Base-by-base conservation (phyloP, 2,329 filamentous ascomycete species). In the Berkeleyomyces basicola region DNA sequence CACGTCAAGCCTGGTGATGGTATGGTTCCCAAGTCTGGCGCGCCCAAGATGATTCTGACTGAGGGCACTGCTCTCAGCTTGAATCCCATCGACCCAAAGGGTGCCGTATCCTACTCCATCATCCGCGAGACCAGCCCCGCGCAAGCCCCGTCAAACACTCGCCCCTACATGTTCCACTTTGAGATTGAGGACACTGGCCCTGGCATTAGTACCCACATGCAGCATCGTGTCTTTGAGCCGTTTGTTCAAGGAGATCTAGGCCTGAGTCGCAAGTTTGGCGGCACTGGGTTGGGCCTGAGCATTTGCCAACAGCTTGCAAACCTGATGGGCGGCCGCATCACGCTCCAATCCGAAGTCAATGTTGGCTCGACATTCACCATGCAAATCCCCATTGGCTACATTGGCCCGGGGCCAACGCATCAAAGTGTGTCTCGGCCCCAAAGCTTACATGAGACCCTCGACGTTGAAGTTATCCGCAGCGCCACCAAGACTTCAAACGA, bases 231-330 rank as follows among this genome's bases (percentile, higher is more conserved):
- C 7, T 96, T 96, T 70, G 91, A 96, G 71, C 91, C 91, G 0
- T 96, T 96, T 70, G 88, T 96, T 0, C 91, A 96, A 72, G 91
- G 88, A n/a, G 90, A 96, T 70, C 75, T 93, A 1, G 88, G 90
- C 0, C 75, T 96, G 14, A 95, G 87, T 75, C 95, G 90, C 72
- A 93, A 93, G 69, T 95, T 86, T 70, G 90, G 90, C 16, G 91
- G 91, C 14, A 96, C 91, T 0, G 91, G 91, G 3, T 76, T 96
- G 1, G 91, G 91, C 1, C 73, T 96, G 62, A 92, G 87, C 69
- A 96, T 96, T 68, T 95, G 90, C 73, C 86, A 88, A 23, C 91
- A 96, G 71, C 76, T 96, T 44, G 88, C 90, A 2, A 82, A 78
- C 14, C 75, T 96, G 14, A 95, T 96, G 89, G 85, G 84, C 59